A percentile compares a stretch with the other conserved stretches of the same genome.
These are phyloP conservation scores for Pseudogymnoascus sp. DNA, from an alignment of 2,329 filamentous ascomycete genomes.

Conservation along the genomic window DNA sequence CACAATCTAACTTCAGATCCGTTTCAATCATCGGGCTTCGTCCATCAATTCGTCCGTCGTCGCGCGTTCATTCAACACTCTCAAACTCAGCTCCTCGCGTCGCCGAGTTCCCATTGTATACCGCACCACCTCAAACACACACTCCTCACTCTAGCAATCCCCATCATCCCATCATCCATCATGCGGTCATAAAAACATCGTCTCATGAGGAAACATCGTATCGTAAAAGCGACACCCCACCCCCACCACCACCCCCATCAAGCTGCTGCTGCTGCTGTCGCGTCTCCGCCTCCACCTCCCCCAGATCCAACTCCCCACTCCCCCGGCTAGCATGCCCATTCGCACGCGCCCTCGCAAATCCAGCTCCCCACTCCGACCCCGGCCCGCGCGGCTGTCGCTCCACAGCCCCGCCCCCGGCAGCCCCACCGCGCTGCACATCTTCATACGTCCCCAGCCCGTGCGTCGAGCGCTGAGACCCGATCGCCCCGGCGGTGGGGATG, in stretches of 20 bases:
- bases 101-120: background rate
- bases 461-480: constrained; percentile 53
- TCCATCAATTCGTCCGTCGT: background rate
- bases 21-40: background rate
- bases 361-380: constrained; percentile 47
- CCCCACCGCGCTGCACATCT: constrained; percentile 15
- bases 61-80: background rate
- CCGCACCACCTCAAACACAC: background rate
- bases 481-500: constrained; percentile 42
- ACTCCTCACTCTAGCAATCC: background rate
- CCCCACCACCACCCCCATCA: background rate
- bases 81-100: background rate
- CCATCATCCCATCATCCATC: background rate
- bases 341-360: constrained; percentile 46
- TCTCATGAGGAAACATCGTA: constrained; percentile 1
- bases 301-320: constrained; percentile 44
- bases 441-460: constrained; percentile 27
- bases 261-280: constrained; percentile 1
- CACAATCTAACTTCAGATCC: background rate
- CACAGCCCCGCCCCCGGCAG: constrained; percentile 24
- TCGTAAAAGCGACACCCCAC: constrained; percentile 1
- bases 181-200: background rate
- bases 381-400: constrained; percentile 59
- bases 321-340: constrained; percentile 57
- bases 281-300: background rate